phyloP scores from a whole-genome alignment of 495 filamentous ascomycete species.

The Articulospora tetracladia region DNA sequence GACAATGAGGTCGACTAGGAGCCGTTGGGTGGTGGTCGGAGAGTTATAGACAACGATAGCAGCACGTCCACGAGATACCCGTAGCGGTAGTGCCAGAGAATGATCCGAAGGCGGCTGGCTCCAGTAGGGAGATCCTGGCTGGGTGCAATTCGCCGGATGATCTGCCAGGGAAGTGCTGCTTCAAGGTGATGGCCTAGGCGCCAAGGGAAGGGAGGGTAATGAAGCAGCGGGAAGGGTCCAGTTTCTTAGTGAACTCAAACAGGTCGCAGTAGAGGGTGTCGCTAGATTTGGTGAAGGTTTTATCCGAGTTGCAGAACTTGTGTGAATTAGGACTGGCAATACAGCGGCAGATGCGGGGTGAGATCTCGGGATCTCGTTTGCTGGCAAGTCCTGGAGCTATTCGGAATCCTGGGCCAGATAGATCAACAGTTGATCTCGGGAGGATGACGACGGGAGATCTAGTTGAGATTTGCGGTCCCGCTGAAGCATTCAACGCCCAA shows the following conservation, averaged over 20 bases:
- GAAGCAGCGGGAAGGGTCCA: neutral
- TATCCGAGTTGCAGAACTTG: neutral
- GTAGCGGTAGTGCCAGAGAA: neutral
- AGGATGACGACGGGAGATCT: too few relatives aligned
- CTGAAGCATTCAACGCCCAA: too few relatives aligned
- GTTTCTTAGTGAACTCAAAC: neutral
- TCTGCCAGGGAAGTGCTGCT: neutral
- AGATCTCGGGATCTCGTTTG: neutral
- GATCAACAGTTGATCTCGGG: too few relatives aligned
- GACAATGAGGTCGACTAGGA: neutral
- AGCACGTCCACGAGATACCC: neutral
- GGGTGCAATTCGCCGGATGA: neutral
- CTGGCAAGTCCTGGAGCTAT: neutral
- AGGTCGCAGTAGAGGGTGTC: constrained; percentile 6
- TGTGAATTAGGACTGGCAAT: constrained; percentile 4
- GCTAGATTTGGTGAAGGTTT: constrained; percentile 3
- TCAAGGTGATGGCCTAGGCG: neutral
- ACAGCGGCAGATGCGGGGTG: constrained; percentile 6
- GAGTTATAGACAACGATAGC: constrained; percentile 3
- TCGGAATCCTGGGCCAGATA: too few relatives aligned
- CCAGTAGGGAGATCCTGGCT: neutral
- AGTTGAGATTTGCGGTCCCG: too few relatives aligned
- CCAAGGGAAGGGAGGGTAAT: neutral
- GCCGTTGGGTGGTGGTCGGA: constrained; percentile 8
- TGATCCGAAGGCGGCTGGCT: neutral